Percentiles rank a stretch among this genome's conserved stretches.
These are phyloP conservation scores for Xylariaceae sp. DNA, from an alignment of 2,329 filamentous ascomycete species.

Conservation along the genomic window DNA sequence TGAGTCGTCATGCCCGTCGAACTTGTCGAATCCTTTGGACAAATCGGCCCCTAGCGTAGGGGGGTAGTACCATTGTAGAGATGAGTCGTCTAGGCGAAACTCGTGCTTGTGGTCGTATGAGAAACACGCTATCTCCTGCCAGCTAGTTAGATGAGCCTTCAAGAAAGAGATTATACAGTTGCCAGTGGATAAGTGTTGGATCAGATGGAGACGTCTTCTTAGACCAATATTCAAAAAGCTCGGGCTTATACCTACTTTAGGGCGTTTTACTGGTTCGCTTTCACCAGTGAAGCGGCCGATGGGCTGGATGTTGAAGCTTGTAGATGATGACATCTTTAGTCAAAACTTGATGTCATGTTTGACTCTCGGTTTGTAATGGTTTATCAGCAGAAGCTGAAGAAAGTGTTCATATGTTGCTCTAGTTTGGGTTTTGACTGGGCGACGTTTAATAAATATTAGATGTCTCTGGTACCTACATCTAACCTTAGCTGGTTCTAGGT, in stretches of 20 bases:
- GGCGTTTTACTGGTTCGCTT: constrained; percentile 74
- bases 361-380: no score
- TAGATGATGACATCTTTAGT: constrained; percentile 11
- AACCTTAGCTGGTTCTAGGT: no score
- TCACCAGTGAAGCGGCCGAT: constrained; percentile 69
- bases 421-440: no score
- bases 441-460: no score
- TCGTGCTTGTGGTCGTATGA: constrained; percentile 87
- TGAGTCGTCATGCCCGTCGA: constrained; percentile 81
- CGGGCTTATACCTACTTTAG: constrained; percentile 70
- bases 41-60: constrained; percentile 74
- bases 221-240: no score
- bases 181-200: constrained; percentile 2
- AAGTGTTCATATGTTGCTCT: no score
- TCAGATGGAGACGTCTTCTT: no score
- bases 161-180: background rate
- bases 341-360: no score
- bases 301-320: constrained; percentile 71
- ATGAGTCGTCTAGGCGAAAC: constrained; percentile 77
- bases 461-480: no score
- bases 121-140: constrained; percentile 86
- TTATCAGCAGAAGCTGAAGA: no score
- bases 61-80: constrained; percentile 87
- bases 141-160: background rate
- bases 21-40: constrained; percentile 79